Evolutionary conservation across 2,329 filamentous ascomycete genomes (phyloP).

Genomic region (Botrytis fabae): DNA sequence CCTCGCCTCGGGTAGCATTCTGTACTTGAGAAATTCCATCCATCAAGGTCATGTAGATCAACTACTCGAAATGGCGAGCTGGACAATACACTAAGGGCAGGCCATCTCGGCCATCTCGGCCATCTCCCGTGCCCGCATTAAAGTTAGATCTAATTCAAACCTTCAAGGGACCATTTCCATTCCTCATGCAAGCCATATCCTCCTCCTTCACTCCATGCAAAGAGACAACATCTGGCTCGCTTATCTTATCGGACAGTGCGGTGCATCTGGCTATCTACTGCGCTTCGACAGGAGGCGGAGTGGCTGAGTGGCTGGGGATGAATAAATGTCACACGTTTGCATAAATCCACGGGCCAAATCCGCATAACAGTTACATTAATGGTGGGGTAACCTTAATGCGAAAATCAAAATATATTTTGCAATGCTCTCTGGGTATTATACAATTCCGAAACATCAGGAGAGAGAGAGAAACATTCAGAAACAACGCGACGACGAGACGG

Average conservation of each 20-base stretch:
- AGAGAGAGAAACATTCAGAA: background rate
- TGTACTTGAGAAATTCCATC: background rate
- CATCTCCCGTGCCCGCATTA: background rate
- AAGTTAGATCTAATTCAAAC: background rate
- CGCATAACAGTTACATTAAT: background rate
- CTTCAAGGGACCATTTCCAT: background rate
- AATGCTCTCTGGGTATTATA: background rate
- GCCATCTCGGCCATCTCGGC: background rate
- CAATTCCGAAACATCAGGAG: background rate
- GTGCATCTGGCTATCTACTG: background rate
- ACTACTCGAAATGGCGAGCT: background rate
- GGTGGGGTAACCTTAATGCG: conserved; percentile 4
- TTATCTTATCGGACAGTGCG: conserved; percentile 3
- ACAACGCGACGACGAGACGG: background rate
- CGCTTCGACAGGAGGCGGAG: background rate
- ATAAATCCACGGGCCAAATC: background rate
- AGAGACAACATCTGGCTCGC: background rate
- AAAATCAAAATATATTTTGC: conserved; percentile 2
- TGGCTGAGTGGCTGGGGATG: background rate
- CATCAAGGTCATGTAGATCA: background rate
- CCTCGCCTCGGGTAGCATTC: background rate
- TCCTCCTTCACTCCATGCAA: background rate
- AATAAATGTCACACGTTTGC: background rate
- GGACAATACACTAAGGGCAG: background rate
- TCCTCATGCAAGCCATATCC: background rate